Percentiles rank a stretch among this genome's conserved stretches.
phyloP scores from a whole-genome alignment of 176 grass and related monocot genomes.

The Aegilops sharonensis region DNA sequence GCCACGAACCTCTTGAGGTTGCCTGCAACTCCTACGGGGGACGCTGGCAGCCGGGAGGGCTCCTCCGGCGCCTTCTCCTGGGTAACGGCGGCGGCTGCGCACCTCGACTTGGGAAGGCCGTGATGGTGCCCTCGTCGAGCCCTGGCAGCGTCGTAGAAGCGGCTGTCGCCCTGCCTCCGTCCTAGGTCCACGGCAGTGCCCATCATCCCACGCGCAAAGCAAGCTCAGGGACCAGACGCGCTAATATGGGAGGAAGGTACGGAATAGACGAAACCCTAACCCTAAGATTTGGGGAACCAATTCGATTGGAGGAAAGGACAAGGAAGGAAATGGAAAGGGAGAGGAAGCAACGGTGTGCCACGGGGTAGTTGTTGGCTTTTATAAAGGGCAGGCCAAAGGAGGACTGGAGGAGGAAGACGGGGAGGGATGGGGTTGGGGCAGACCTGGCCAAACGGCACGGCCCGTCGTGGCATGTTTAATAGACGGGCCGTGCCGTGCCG shows the following conservation, averaged over 20 bases:
- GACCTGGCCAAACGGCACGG: too few relatives aligned
- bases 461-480: too few relatives aligned
- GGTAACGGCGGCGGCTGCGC: not conserved
- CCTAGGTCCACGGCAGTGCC: constrained; percentile 37
- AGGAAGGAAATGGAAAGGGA: not conserved
- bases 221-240: not conserved
- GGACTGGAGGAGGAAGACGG: not conserved
- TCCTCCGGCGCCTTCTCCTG: constrained; percentile 17
- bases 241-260: constrained; percentile 13
- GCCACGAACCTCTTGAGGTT: constrained; percentile 46
- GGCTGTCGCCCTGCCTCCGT: constrained; percentile 21
- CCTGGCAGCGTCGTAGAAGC: constrained; percentile 37
- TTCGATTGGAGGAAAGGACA: constrained; percentile 20
- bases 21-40: not conserved
- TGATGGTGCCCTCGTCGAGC: constrained; percentile 29
- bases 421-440: not conserved
- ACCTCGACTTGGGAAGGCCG: constrained; percentile 9
- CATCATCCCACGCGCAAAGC: constrained; percentile 26
- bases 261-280: constrained; percentile 37
- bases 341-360: not conserved
- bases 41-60: not conserved
- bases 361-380: not conserved
- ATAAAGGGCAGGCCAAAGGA: not conserved
- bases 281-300: constrained; percentile 33
- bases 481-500: too few relatives aligned